Evolutionary conservation across 805 yeast genomes (phyloP).

Genomic region (Hanseniaspora hatyaiensis): DNA sequence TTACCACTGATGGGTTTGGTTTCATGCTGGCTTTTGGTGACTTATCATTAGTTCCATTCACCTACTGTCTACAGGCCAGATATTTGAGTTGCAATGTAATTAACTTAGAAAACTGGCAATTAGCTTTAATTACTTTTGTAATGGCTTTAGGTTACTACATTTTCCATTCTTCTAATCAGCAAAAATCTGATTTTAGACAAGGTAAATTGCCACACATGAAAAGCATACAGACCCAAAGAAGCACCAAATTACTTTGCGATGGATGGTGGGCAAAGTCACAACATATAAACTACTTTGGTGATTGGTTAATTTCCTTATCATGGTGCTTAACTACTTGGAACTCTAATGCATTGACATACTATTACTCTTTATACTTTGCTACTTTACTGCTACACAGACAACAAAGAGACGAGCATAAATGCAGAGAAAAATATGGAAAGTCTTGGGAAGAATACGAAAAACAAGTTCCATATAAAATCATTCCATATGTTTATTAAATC

Average conservation of each 20-base stretch:
- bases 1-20: slow-evolving; percentile 93
- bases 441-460: slow-evolving; percentile 76
- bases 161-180: slow-evolving; percentile 73
- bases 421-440: slow-evolving; percentile 72
- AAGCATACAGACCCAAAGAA: slow-evolving; percentile 60
- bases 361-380: slow-evolving; percentile 74
- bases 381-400: slow-evolving; percentile 78
- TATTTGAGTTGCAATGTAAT: slow-evolving; percentile 58
- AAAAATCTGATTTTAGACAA: slow-evolving; percentile 71
- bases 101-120: slow-evolving; percentile 37
- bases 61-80: slow-evolving; percentile 77
- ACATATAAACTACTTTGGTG: slow-evolving; percentile 91
- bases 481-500: slow-evolving; percentile 69
- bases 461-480: slow-evolving; percentile 75
- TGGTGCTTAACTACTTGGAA: slow-evolving; percentile 90
- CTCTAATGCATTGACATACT: slow-evolving; percentile 71
- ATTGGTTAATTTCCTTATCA: slow-evolving; percentile 80
- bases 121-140: slow-evolving; percentile 34
- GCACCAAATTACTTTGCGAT: slow-evolving; percentile 68
- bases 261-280: slow-evolving; percentile 96
- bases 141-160: slow-evolving; percentile 62
- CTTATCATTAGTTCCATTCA: slow-evolving; percentile 81
- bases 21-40: slow-evolving; percentile 95
- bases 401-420: slow-evolving; percentile 80
- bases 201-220: slow-evolving; percentile 62